Evolutionary conservation across 176 grass and related monocot species (phyloP).

Genomic region (Dendrocalamus sinicus): DNA sequence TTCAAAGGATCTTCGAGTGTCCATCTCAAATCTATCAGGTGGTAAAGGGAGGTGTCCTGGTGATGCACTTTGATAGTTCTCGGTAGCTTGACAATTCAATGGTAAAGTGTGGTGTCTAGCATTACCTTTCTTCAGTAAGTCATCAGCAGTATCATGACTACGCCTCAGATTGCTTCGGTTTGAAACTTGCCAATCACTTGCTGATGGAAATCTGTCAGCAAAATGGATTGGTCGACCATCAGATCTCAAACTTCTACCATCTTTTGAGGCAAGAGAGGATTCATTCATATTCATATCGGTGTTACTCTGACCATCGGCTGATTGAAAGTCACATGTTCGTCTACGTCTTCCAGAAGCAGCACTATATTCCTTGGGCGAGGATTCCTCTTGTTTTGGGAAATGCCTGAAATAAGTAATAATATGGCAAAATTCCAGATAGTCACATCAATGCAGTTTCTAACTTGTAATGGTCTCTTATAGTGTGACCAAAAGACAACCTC

Average conservation of each 20-base stretch:
- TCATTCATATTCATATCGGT: slow-evolving; percentile 2
- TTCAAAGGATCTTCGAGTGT: slow-evolving; percentile 47
- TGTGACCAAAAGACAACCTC: neutral
- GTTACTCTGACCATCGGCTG: slow-evolving; percentile 32
- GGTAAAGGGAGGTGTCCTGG: slow-evolving; percentile 27
- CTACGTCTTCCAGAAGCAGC: slow-evolving; percentile 33
- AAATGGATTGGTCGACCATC: slow-evolving; percentile 44
- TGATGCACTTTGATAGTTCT: slow-evolving; percentile 31
- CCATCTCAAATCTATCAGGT: slow-evolving; percentile 38
- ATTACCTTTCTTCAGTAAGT: slow-evolving; percentile 30
- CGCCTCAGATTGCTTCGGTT: slow-evolving; percentile 3
- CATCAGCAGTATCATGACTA: slow-evolving; percentile 41
- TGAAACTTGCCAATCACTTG: slow-evolving; percentile 39
- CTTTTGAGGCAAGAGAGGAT: slow-evolving; percentile 45
- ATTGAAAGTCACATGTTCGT: slow-evolving; percentile 28
- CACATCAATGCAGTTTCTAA: neutral
- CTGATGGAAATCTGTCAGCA: slow-evolving; percentile 39
- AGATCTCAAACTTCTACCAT: slow-evolving; percentile 44
- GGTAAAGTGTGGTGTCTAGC: slow-evolving; percentile 13
- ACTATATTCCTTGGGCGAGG: slow-evolving; percentile 33
- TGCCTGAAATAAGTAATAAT: slow-evolving; percentile 42
- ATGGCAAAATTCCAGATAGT: neutral
- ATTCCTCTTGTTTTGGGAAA: slow-evolving; percentile 42
- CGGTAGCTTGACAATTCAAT: neutral
- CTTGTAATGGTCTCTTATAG: neutral